Conservation (phyloP, 148 eudicot species). For the Linanthus parryae region DNA sequence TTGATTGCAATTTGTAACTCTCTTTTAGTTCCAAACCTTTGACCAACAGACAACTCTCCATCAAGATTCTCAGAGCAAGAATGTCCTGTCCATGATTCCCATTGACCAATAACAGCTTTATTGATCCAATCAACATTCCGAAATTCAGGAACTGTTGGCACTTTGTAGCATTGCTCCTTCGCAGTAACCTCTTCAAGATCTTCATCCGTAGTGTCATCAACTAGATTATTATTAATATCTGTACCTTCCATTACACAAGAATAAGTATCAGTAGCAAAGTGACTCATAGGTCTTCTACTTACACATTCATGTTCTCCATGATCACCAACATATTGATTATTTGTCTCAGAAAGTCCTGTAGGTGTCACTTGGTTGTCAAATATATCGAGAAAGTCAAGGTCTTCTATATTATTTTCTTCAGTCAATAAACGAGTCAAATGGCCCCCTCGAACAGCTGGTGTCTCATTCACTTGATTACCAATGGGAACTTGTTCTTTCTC, state of each 20-base stretch:
- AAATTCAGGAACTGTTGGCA: background rate
- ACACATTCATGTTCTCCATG: background rate
- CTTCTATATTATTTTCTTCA: background rate
- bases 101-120: background rate
- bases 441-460: background rate
- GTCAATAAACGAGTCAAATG: background rate
- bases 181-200: background rate
- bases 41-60: background rate
- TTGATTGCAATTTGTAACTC: background rate
- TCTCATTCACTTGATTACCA: background rate
- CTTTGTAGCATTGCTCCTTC: background rate
- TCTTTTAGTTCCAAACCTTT: background rate
- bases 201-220: background rate
- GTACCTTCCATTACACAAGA: background rate
- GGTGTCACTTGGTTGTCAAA: background rate
- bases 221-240: constrained; percentile 1
- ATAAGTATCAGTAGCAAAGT: background rate
- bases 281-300: background rate
- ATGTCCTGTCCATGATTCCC: background rate
- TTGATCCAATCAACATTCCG: background rate
- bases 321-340: background rate
- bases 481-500: background rate
- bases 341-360: too few relatives aligned
- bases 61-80: background rate
- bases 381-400: background rate